Conservation (phyloP, 2,329 filamentous ascomycete genomes). For the Cordyceps cateniannulata region DNA sequence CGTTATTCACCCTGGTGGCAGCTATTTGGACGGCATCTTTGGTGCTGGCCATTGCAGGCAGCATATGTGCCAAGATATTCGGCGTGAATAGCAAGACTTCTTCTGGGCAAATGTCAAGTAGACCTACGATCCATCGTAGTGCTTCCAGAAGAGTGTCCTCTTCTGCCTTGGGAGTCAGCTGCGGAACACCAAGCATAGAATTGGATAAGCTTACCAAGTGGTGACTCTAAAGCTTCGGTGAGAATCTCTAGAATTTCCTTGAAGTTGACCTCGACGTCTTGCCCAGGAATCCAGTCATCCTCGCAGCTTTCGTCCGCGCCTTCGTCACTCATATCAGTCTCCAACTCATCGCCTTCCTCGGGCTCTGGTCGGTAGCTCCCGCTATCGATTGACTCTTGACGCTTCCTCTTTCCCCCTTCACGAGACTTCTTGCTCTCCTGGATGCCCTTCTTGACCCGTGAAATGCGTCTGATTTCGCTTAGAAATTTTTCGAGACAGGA, state of each 20-base stretch:
- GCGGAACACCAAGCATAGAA: not conserved
- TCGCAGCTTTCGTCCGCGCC: constrained; percentile 60
- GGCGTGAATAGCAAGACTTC: constrained; percentile 95
- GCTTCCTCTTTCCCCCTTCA: constrained; percentile 61
- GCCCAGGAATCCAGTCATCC: constrained; percentile 94
- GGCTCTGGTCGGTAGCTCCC: constrained; percentile 51
- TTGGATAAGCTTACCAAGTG: constrained; percentile 51
- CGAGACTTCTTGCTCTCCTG: constrained; percentile 73
- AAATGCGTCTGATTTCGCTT: constrained; percentile 89
- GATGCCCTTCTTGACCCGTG: constrained; percentile 85
- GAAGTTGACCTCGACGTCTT: constrained; percentile 93
- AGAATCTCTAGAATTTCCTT: constrained; percentile 87
- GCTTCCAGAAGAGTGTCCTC: constrained; percentile 90
- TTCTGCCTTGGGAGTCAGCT: constrained; percentile 41
- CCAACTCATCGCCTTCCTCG: constrained; percentile 56
- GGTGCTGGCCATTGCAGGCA: constrained; percentile 89
- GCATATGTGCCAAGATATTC: constrained; percentile 80
- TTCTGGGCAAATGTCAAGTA: constrained; percentile 94
- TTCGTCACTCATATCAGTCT: constrained; percentile 50
- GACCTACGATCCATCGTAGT: constrained; percentile 89
- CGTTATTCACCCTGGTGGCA: constrained; percentile 81
- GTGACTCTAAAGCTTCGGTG: constrained; percentile 79
- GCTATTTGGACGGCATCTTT: constrained; percentile 85
- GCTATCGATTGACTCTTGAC: constrained; percentile 62
- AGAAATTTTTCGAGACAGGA: constrained; percentile 84